These are phyloP conservation scores for Neocucurbitaria cava DNA, from an alignment of 2,329 filamentous ascomycete genomes.

Conservation along the genomic window DNA sequence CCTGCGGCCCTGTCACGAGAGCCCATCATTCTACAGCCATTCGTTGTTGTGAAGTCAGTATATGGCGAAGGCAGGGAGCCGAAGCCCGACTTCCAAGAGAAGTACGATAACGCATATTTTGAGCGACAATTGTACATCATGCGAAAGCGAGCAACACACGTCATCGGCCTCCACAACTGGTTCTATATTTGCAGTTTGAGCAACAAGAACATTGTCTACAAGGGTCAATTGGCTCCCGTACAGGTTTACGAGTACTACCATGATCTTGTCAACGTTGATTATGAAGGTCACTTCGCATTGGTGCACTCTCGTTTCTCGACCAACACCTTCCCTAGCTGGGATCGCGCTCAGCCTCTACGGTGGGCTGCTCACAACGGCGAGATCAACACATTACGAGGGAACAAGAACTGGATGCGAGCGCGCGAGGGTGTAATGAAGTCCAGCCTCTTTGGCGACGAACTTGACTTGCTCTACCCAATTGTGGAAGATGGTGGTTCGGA, in stretches of 20 bases:
- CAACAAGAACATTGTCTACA: constrained; percentile 99
- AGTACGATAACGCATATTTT: constrained; percentile 85
- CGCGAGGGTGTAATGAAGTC: constrained; percentile 95
- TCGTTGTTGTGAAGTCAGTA: constrained; percentile 84
- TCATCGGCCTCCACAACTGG: constrained; percentile 96
- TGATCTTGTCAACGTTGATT: constrained; percentile 95
- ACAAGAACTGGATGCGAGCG: constrained; percentile 99
- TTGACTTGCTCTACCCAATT: constrained; percentile 89
- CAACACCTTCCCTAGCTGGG: constrained; percentile 98
- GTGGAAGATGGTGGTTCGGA: constrained; percentile 97
- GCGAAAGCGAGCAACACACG: constrained; percentile 92
- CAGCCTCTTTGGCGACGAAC: constrained; percentile 87
- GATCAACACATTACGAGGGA: constrained; percentile 95
- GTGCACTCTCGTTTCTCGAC: constrained; percentile 98
- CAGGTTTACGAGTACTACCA: constrained; percentile 99
- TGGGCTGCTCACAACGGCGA: constrained; percentile 99
- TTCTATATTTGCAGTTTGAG: constrained; percentile 97
- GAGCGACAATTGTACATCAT: constrained; percentile 94
- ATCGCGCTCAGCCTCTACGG: constrained; percentile 91
- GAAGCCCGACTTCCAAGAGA: constrained; percentile 76
- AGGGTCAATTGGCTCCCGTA: constrained; percentile 90
- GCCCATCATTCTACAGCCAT: constrained; percentile 93
- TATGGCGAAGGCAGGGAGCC: constrained; percentile 85
- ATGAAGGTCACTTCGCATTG: constrained; percentile 94
- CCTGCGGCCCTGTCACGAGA: constrained; percentile 93